Percentiles rank a stretch among this genome's conserved stretches.
These are phyloP conservation scores for Fusarium fujikuroi DNA, from an alignment of 2,329 filamentous ascomycete genomes.

Conservation along the genomic window DNA sequence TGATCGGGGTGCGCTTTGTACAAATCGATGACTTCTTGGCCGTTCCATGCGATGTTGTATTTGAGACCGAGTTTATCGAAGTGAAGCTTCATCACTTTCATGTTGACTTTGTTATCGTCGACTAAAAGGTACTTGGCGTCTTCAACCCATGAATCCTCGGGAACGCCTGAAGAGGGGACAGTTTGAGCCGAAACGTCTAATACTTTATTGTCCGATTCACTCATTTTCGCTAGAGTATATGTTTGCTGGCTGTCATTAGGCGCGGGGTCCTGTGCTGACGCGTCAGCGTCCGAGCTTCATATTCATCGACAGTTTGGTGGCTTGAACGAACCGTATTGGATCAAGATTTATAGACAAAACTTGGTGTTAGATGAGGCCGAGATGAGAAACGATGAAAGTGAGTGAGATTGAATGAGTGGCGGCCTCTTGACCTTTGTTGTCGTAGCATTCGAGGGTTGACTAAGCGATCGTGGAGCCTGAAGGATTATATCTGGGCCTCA, in stretches of 20 bases:
- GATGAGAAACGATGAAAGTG: too few species aligned
- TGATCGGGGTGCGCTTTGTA: constrained; percentile 3
- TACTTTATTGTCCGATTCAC: neutral
- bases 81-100: neutral
- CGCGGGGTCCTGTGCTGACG: neutral
- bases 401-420: neutral
- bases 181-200: neutral
- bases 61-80: neutral
- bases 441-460: neutral
- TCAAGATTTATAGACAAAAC: too few species aligned
- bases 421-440: neutral
- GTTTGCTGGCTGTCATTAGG: neutral
- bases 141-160: rapidly evolving
- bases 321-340: neutral
- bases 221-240: neutral
- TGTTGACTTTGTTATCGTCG: constrained; percentile 10
- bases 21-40: neutral
- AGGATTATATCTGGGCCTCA: neutral
- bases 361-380: rapidly evolving
- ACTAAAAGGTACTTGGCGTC: neutral
- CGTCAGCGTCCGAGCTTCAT: neutral
- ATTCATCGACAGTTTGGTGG: too few species aligned
- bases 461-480: constrained; percentile 2
- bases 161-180: rapidly evolving
- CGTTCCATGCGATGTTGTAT: constrained; percentile 5